Conservation (phyloP, 1,284 basidiomycete genomes). For the Irpex lacteus region DNA sequence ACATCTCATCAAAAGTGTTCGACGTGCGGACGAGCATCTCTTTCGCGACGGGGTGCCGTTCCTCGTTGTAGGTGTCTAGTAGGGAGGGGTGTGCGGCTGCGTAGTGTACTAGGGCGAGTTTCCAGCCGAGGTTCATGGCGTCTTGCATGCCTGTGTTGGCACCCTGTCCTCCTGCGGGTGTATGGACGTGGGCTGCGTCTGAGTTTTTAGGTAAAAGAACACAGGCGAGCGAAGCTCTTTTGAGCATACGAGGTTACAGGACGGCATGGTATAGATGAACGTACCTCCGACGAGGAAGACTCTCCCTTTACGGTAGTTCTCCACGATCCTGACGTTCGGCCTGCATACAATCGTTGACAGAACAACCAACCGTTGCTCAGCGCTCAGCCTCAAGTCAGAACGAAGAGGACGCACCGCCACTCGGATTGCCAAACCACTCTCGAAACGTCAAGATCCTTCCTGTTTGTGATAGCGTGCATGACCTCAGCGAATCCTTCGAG, state of each 20-base stretch:
- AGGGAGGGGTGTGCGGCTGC: slow-evolving; percentile 14
- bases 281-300: slow-evolving; percentile 18
- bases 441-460: background rate
- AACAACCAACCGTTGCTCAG: too few species aligned
- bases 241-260: too few species aligned
- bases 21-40: slow-evolving; percentile 20
- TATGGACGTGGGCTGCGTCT: slow-evolving; percentile 1
- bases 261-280: background rate
- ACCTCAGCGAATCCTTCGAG: background rate
- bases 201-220: too few species aligned
- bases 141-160: slow-evolving; percentile 17
- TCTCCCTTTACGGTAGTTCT: slow-evolving; percentile 27
- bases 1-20: background rate
- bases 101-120: slow-evolving; percentile 22
- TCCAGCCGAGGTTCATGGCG: slow-evolving; percentile 23
- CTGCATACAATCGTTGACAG: slow-evolving; percentile 14
- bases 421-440: background rate
- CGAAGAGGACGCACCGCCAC: background rate
- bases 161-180: slow-evolving; percentile 16
- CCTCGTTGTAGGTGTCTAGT: slow-evolving; percentile 18
- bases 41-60: slow-evolving; percentile 24
- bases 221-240: too few species aligned
- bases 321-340: slow-evolving; percentile 31
- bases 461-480: background rate
- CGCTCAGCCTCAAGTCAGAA: too few species aligned